Base-by-base conservation (phyloP, 192 early-diverging fungal genomes). In the Ramicandelaber brevisporus region DNA sequence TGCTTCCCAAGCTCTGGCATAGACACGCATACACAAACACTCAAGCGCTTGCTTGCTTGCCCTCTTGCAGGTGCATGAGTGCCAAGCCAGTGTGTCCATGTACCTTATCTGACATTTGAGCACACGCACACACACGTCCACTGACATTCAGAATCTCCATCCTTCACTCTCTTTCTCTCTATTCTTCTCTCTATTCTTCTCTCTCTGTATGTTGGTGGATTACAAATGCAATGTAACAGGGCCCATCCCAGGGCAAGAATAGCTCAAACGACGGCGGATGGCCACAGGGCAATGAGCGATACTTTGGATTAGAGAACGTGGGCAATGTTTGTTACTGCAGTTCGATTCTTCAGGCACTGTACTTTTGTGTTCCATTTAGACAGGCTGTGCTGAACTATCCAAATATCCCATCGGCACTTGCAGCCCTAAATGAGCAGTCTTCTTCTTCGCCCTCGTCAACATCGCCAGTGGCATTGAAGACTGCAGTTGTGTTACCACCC, bases 301-400 rank as follows among this genome's bases (percentile, higher is more conserved):
- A 70, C 55, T 78, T 70, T 40, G 88, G 88, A 8, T 53, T 93
- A 11, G 76, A 86, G 44, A 93, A 93, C 59, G 80, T 84, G n/a
- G 49, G 45, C 14, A 52, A 51, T 27, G 50, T 33, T 10, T 50
- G 88, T 45, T 97, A 97, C 43, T 75, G 77, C 39, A 98, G 90
- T 53, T 92, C 86, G 3, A 74, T 98, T 6, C 50, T 98, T 2
- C 88, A 98, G 57, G 79, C 84, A 10, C 61, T 98, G 31, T 98
- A 95, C 52, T 87, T 77, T 42, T 88, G 88, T 48, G 62, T 66
- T 26, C 77, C 87, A 0, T 98, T 98, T 41, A 74, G 92, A 32
- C 78, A 92, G 47, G 86, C 78, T 40, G 72, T 93, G 11, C 53
- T 71, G 43, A 60, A 59, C 36, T 89, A 75, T 39, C 70, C 67